These are phyloP conservation scores for Juncus inflexus DNA, from an alignment of 176 grass and related monocot species.

Conservation along the genomic window DNA sequence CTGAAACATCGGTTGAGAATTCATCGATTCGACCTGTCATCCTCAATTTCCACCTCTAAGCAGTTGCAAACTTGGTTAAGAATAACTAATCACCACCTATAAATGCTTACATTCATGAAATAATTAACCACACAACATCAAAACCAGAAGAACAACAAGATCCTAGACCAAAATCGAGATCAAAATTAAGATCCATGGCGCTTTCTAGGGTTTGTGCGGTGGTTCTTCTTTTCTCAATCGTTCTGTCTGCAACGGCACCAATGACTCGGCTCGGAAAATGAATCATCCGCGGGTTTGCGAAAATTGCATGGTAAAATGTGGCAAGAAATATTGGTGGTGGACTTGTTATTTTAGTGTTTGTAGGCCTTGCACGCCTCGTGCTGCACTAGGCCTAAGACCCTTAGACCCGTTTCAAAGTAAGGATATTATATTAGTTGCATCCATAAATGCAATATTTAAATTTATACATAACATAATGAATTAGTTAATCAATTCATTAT, in stretches of 20 bases:
- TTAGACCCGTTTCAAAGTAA: no score
- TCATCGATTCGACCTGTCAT: not conserved
- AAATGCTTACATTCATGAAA: not conserved
- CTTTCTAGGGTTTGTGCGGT: conserved; percentile 8
- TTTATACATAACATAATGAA: no score
- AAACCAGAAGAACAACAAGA: not conserved
- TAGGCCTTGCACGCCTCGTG: no score
- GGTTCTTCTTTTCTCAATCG: conserved; percentile 2
- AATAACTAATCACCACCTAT: conserved; percentile 6
- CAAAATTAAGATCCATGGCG: not conserved
- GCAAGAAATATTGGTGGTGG: not conserved
- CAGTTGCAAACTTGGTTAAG: not conserved
- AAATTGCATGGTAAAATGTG: not conserved
- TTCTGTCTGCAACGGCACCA: conserved; percentile 5
- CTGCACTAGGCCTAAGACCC: no score
- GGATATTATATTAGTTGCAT: no score
- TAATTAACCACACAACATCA: not conserved
- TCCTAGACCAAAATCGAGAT: not conserved
- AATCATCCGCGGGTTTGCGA: not conserved
- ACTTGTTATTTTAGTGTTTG: not conserved
- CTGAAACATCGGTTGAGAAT: no score
- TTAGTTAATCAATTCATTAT: no score
- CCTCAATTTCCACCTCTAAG: not conserved
- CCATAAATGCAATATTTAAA: no score
- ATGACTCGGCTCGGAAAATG: not conserved